phyloP scores from a whole-genome alignment of 192 early-diverging fungal genomes.

The Coemansia sp. region DNA sequence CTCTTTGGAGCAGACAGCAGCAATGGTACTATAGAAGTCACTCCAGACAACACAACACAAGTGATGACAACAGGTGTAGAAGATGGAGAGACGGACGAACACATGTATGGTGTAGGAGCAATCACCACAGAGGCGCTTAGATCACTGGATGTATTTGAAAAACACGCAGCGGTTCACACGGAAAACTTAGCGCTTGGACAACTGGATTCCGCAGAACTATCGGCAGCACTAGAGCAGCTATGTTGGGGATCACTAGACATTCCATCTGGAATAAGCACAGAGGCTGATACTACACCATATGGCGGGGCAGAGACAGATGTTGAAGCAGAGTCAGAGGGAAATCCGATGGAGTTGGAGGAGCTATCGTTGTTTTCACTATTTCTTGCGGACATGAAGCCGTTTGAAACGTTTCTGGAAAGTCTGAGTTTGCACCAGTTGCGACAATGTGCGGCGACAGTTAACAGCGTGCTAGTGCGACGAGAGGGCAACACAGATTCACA shows the following conservation, averaged over 20 bases:
- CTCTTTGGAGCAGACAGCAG: too few species aligned
- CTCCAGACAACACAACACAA: not conserved
- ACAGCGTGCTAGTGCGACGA: conserved; percentile 40
- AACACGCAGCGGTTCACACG: conserved; percentile 21
- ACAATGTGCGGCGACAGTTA: conserved; percentile 50
- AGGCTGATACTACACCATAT: too few species aligned
- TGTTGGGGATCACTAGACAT: conserved; percentile 38
- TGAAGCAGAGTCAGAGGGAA: conserved; percentile 18
- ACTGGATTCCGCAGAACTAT: conserved; percentile 23
- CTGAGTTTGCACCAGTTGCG: conserved; percentile 49
- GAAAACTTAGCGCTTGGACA: conserved; percentile 2
- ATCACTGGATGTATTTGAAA: conserved; percentile 48
- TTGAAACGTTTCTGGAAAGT: conserved; percentile 40
- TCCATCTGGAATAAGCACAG: conserved; percentile 7
- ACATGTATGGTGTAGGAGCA: conserved; percentile 1
- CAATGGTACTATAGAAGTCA: not conserved
- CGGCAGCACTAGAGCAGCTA: conserved; percentile 48
- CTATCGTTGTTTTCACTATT: conserved; percentile 49
- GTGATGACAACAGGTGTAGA: not conserved
- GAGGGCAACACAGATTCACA: conserved; percentile 13
- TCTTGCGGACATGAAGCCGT: conserved; percentile 38
- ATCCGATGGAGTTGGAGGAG: conserved; percentile 45
- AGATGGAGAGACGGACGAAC: not conserved
- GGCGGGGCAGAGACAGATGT: conserved; percentile 1
- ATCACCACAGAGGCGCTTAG: conserved; percentile 36